Conservation (phyloP, 495 filamentous ascomycete genomes). For the Tuber microsphaerosporum region DNA sequence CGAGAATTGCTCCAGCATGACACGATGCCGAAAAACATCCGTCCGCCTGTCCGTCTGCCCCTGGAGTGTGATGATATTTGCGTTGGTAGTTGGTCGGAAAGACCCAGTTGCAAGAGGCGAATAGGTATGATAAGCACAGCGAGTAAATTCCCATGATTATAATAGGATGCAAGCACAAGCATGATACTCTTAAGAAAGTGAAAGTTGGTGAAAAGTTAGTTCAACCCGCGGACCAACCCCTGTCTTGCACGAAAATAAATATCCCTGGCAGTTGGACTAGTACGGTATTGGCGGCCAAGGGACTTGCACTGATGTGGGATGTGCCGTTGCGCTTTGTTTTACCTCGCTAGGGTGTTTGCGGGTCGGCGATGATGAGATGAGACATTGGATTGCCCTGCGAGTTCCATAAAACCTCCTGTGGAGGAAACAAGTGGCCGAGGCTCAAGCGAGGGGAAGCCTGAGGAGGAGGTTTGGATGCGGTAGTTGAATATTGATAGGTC, state of each 20-base stretch:
- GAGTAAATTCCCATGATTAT: not conserved
- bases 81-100: not conserved
- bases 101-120: not conserved
- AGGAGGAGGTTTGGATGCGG: not conserved
- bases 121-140: not conserved
- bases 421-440: not conserved
- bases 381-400: not conserved
- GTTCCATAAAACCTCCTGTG: not conserved
- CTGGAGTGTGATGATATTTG: not conserved
- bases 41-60: not conserved
- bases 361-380: not conserved
- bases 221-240: not conserved
- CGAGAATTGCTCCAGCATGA: not conserved
- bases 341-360: not conserved
- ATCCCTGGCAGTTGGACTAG: not conserved
- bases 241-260: not conserved
- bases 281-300: not conserved
- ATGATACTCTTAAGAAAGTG: not conserved
- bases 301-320: not conserved
- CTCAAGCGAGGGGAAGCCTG: not conserved
- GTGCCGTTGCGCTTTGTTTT: not conserved
- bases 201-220: not conserved
- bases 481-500: not conserved
- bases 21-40: not conserved
- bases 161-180: not conserved